These are phyloP conservation scores for Aristolochia contorta DNA, from an alignment of 164 flowering plant species.

Conservation along the genomic window DNA sequence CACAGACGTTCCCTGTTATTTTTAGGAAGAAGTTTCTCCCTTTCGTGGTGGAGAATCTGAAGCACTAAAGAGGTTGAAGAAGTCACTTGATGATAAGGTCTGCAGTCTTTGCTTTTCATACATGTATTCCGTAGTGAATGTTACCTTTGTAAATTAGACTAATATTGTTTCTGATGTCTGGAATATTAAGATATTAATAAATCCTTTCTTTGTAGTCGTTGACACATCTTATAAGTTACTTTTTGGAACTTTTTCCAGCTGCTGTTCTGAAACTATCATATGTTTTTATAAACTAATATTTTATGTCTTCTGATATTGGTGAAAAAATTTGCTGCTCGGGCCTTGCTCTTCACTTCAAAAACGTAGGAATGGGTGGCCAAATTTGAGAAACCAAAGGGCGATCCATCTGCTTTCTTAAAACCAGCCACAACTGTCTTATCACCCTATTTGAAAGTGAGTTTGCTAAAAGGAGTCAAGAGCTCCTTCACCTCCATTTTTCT, in stretches of 20 bases:
- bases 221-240: no score
- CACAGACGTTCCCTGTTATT: not conserved
- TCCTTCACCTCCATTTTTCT: conserved; percentile 17
- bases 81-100: conserved; percentile 56
- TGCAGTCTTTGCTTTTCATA: not conserved
- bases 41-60: conserved; percentile 88
- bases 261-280: no score
- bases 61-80: conserved; percentile 64
- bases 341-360: conserved; percentile 3
- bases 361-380: conserved; percentile 83
- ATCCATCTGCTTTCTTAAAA: conserved; percentile 76
- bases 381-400: conserved; percentile 94
- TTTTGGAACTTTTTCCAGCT: no score
- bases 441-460: conserved; percentile 88
- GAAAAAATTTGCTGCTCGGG: not conserved
- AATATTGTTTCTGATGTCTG: no score
- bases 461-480: not conserved
- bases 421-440: conserved; percentile 95
- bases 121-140: no score
- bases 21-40: conserved; percentile 66
- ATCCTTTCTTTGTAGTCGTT: no score
- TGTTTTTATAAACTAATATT: no score
- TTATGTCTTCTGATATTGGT: not conserved
- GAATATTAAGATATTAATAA: no score
- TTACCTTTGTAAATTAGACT: no score